phyloP scores from a whole-genome alignment of 352 stramenopile species.

The Elongisporangium anandrum region DNA sequence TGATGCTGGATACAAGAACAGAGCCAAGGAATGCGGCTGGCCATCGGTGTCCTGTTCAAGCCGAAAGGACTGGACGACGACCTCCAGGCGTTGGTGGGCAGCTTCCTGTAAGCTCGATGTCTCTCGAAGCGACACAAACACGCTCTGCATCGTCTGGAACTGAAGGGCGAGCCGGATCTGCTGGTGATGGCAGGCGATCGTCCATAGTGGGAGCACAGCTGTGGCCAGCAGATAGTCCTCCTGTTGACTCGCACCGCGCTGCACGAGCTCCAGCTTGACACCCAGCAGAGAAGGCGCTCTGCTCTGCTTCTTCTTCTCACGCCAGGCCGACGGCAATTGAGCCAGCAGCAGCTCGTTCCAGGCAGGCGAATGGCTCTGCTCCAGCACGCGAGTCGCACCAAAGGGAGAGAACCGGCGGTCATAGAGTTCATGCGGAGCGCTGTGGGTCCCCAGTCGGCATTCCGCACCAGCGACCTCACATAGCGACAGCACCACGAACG shows the following conservation, averaged over 20 bases:
- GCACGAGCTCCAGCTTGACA: slow-evolving; percentile 58
- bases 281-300: not conserved
- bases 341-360: slow-evolving; percentile 76
- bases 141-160: slow-evolving; percentile 12
- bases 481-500: slow-evolving; percentile 34
- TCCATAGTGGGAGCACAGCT: slow-evolving; percentile 20
- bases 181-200: slow-evolving; percentile 11
- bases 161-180: slow-evolving; percentile 24
- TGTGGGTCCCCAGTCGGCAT: not conserved
- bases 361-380: slow-evolving; percentile 19
- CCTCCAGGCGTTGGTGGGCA: slow-evolving; percentile 10
- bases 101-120: not conserved
- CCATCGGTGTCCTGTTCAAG: not conserved
- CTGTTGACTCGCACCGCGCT: slow-evolving; percentile 51
- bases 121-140: slow-evolving; percentile 14
- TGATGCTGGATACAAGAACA: not conserved
- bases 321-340: slow-evolving; percentile 41
- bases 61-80: slow-evolving; percentile 15
- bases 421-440: slow-evolving; percentile 25
- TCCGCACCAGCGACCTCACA: not conserved
- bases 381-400: slow-evolving; percentile 52
- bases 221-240: slow-evolving; percentile 51
- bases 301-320: slow-evolving; percentile 3
- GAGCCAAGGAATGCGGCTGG: not conserved
- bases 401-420: slow-evolving; percentile 54